Conservation (phyloP, 169 alveolate species). For the Cryptosporidium andersoni region DNA sequence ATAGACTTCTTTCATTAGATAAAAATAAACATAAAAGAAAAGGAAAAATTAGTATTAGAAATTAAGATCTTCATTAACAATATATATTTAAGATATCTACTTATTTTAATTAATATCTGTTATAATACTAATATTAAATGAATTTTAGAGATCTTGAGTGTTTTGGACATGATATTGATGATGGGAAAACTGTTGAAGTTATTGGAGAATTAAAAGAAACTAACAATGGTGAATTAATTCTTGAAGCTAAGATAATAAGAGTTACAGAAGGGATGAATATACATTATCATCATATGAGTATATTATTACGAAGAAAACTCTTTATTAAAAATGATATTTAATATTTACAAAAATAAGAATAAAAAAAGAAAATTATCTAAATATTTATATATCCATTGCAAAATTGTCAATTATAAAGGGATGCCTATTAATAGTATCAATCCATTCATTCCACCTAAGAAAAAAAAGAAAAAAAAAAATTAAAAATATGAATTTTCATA, state of each 20-base stretch:
- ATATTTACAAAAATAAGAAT: not conserved
- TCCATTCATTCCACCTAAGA: slow-evolving; percentile 65
- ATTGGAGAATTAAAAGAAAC: slow-evolving; percentile 13
- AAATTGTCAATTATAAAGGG: slow-evolving; percentile 56
- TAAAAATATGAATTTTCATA: not conserved
- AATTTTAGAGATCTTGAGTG: slow-evolving; percentile 4
- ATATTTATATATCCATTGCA: too few species aligned
- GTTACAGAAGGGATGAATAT: slow-evolving; percentile 12
- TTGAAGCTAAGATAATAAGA: slow-evolving; percentile 11
- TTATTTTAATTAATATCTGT: too few species aligned
- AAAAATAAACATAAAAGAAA: not conserved
- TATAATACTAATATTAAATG: not conserved
- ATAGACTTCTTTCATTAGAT: not conserved
- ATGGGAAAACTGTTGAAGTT: slow-evolving; percentile 35
- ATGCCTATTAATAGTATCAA: slow-evolving; percentile 49
- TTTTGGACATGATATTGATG: slow-evolving; percentile 2
- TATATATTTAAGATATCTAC: too few species aligned
- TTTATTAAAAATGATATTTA: not conserved
- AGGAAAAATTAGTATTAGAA: not conserved
- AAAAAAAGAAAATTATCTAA: too few species aligned
- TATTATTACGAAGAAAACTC: slow-evolving; percentile 56
- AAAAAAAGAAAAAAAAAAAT: not conserved
- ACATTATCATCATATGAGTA: slow-evolving; percentile 36
- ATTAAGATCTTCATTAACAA: not conserved
- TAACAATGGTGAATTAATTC: not conserved